Evolutionary conservation across 352 stramenopile species (phyloP).

Genomic region (Pythium phragmiticola): DNA sequence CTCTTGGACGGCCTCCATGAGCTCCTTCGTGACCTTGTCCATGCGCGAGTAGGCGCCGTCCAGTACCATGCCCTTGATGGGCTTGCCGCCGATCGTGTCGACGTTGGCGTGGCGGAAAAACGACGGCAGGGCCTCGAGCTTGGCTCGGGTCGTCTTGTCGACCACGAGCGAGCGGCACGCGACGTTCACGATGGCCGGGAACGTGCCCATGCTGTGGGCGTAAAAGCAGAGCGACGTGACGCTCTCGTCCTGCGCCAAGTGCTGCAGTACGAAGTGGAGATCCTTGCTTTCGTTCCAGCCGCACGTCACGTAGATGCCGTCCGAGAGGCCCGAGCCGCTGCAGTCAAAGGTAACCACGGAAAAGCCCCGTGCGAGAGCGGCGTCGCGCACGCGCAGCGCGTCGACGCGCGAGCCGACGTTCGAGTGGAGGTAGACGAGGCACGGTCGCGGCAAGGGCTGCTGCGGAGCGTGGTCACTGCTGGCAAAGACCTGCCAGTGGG

Average conservation of each 20-base stretch:
- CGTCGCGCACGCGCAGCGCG: slow-evolving; percentile 59
- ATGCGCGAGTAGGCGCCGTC: slow-evolving; percentile 77
- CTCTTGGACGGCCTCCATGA: slow-evolving; percentile 59
- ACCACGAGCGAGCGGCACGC: slow-evolving; percentile 51
- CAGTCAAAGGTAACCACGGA: slow-evolving; percentile 84
- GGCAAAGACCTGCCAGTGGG: slow-evolving; percentile 71
- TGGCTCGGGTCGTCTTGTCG: slow-evolving; percentile 43
- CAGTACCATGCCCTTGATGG: slow-evolving; percentile 69
- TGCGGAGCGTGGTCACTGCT: slow-evolving; percentile 12
- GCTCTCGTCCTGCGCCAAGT: slow-evolving; percentile 43
- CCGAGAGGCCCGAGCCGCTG: slow-evolving; percentile 70
- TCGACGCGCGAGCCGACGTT: slow-evolving; percentile 80
- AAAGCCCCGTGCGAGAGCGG: slow-evolving; percentile 63
- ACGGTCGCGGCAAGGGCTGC: slow-evolving; percentile 35
- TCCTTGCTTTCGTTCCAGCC: slow-evolving; percentile 82
- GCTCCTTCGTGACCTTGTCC: slow-evolving; percentile 58
- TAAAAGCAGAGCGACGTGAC: slow-evolving; percentile 70
- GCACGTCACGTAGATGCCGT: slow-evolving; percentile 86
- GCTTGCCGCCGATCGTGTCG: slow-evolving; percentile 38
- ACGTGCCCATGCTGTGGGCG: slow-evolving; percentile 82
- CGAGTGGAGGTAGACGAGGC: slow-evolving; percentile 81
- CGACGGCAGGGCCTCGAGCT: slow-evolving; percentile 58
- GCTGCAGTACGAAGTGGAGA: slow-evolving; percentile 66
- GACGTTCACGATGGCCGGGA: slow-evolving; percentile 77
- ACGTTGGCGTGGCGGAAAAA: slow-evolving; percentile 46